Evolutionary conservation across 441 rosid species (phyloP), one percentile per base, ranked within the genome.

Genomic region (Theobroma grandiflorum): DNA sequence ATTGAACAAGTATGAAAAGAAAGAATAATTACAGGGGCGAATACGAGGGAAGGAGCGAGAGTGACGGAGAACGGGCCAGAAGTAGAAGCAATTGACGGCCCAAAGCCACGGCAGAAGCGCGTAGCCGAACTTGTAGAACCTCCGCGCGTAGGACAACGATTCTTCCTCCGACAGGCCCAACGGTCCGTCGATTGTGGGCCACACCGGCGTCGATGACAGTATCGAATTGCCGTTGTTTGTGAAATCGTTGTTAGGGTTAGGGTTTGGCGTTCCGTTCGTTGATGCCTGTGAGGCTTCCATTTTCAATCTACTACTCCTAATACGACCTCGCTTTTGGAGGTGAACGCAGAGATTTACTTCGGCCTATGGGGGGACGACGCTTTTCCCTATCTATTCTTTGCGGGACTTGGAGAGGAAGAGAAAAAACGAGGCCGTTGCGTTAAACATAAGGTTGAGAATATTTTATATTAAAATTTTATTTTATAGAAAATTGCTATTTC

Each of bases 1-100:
- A 53, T 35, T 22, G 18, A 35, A 67, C 77, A 50, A 62, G 20
- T 18, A 42, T n/a, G 64, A 37, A 5, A 49, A 62, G 62, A 75
- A 79, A 35, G 47, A 69, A 66, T 16, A 77, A 85, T 83, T 84
- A 96, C 98, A 91, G 66, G 85, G 92, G 72, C 98, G 97, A 77
- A 91, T 86, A 71, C 84, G 89, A 59, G 99, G 98, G 88, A 95
- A 97, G 57, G 94, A 90, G 26, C 95, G 91, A 55, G 90, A 82
- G 85, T 94, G 91, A 71, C 92, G 90, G 81, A 95, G 99, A 77
- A 92, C 99, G 2, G 99, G 99, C 98, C 99, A 95, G 94, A 97
- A 95, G 89, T 95, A 97, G 94, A 97, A 95, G 93, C 99, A 95
- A 84, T 95, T 97, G 77, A 97, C 89, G 18, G 95, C 98, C 99